A percentile compares a stretch with the other conserved stretches of the same genome.
Conservation (phyloP, 495 filamentous ascomycete species). For the Poronia punctata region DNA sequence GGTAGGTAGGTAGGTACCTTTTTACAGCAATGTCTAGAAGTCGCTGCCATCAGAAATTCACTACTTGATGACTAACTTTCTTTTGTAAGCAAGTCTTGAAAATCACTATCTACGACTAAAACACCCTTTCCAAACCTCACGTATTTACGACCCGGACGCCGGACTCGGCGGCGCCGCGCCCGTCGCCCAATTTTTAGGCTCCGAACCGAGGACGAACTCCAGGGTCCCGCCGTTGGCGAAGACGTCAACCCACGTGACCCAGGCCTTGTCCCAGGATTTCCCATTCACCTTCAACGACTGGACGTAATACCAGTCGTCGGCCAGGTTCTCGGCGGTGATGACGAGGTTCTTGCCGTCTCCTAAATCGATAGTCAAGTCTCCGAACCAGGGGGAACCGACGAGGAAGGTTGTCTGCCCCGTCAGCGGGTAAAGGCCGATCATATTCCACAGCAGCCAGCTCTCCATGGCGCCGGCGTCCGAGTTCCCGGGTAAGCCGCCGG, state of each 20-base stretch:
- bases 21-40: too few species aligned
- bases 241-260: constrained; percentile 58
- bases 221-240: constrained; percentile 56
- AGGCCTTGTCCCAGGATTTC: constrained; percentile 45
- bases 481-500: constrained; percentile 57
- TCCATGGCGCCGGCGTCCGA: constrained; percentile 67
- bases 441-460: constrained; percentile 61
- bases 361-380: constrained; percentile 49
- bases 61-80: too few species aligned
- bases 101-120: constrained; percentile 4
- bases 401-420: constrained; percentile 60
- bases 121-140: background rate
- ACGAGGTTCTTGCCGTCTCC: constrained; percentile 46
- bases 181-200: constrained; percentile 49
- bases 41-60: too few species aligned
- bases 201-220: constrained; percentile 53
- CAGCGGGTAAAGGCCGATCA: constrained; percentile 64
- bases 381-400: constrained; percentile 57
- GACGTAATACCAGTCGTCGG: constrained; percentile 45
- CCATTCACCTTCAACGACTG: constrained; percentile 48
- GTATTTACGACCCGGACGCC: constrained; percentile 21
- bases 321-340: constrained; percentile 46
- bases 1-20: too few species aligned
- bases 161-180: constrained; percentile 51
- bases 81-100: background rate